A percentile compares a stretch with the other conserved stretches of the same genome.
Evolutionary conservation across 768 basidiomycete species (phyloP).

Genomic region (Tricholoma sp.): DNA sequence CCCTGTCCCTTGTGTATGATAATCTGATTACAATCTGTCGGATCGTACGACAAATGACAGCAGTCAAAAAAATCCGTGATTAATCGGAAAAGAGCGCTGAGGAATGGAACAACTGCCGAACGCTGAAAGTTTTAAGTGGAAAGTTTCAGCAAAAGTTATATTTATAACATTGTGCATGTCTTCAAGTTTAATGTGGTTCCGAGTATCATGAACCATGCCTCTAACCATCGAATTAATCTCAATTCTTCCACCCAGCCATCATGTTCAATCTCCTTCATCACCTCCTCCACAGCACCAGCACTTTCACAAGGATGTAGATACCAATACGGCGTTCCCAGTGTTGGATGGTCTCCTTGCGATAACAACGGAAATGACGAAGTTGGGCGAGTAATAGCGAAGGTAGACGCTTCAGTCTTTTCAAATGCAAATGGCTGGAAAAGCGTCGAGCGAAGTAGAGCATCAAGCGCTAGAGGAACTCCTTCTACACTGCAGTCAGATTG

Average conservation of each 20-base stretch:
- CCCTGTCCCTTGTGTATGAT: conserved; percentile 10
- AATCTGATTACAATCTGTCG: conserved; percentile 18
- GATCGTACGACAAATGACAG: conserved; percentile 36
- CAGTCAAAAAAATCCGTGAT: conserved; percentile 4
- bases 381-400: conserved; percentile 50
- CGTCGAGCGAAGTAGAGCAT: conserved; percentile 49
- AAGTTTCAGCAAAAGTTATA: not conserved
- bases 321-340: conserved; percentile 70
- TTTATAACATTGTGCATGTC: conserved; percentile 6
- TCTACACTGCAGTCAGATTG: conserved; percentile 34
- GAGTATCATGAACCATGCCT: conserved; percentile 77
- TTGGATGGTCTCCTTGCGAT: conserved; percentile 86
- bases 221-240: conserved; percentile 47
- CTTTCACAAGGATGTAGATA: conserved; percentile 88
- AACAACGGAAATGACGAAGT: conserved; percentile 65
- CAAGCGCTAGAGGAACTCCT: conserved; percentile 57
- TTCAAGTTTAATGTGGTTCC: conserved; percentile 57
- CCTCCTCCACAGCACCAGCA: conserved; percentile 57
- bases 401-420: conserved; percentile 37
- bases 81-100: not conserved
- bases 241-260: conserved; percentile 26
- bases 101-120: not conserved
- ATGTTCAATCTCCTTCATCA: conserved; percentile 46
- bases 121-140: not conserved
- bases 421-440: conserved; percentile 53